Evolutionary conservation across 2,329 filamentous ascomycete species (phyloP), one percentile per base, ranked within the genome.

Genomic region (Mycogone perniciosa): DNA sequence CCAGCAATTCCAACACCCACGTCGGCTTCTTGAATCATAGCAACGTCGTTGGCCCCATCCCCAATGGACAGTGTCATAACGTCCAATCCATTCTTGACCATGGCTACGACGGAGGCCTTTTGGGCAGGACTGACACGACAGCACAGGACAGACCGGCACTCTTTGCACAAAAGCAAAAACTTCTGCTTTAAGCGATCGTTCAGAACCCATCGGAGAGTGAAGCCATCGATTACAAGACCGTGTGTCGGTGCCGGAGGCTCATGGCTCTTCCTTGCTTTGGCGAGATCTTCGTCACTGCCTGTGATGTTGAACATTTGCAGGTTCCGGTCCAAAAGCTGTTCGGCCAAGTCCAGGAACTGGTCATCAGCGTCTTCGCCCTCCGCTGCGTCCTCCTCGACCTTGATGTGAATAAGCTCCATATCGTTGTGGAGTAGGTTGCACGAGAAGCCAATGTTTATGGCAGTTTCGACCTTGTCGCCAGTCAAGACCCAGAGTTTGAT

Each of bases 391-490:
- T 95, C 89, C 1, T 88, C 81, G 31, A 93, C 79, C 64, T 95
- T 95, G 60, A 99, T 77, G 44, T 95, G 82, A 57, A 99, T 88
- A 55, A 99, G 75, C 59, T 99, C 93, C 93, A 99, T 96, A 59
- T 96, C 89, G 68, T 96, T 99, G 70, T 92, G 90, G 50, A 99
- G 80, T 31, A 99, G 77, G 61, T 99, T 99, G 75, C 95, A 99
- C 8, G 95, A 99, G 71, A 97, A 99, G 2, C 93, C 93, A 64
- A 99, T 99, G 72, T 99, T 99, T 82, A 99, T 99, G 52, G 95
- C 93, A 27, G 93, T 99, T 71, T 99, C 93, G 31, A 97, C 92
- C 71, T 97, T 99, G 76, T 99, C 93, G 56, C 95, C 93, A 11
- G 93, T 99, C 57, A 99, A 74, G 48, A 99, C 93, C 93, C 93